Percentiles rank a stretch among this genome's conserved stretches.
Evolutionary conservation across 306 rosid genomes (phyloP).

Genomic region (Herpetospermum pedunculosum): DNA sequence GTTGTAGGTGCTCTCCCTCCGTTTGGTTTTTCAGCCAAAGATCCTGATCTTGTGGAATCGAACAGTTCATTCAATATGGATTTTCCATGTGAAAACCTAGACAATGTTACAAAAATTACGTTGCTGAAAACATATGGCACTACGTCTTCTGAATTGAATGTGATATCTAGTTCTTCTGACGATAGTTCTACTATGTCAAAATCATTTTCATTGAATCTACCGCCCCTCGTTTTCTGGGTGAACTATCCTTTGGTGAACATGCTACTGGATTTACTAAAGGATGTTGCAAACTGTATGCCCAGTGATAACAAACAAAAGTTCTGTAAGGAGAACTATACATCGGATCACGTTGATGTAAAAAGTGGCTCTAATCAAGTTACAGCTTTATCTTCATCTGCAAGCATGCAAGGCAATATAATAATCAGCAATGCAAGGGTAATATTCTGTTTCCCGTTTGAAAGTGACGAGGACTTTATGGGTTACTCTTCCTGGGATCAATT

Average conservation of each 20-base stretch:
- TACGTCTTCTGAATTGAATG: slow-evolving; percentile 38
- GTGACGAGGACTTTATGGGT: slow-evolving; percentile 20
- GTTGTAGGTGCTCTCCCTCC: slow-evolving; percentile 58
- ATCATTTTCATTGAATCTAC: slow-evolving; percentile 54
- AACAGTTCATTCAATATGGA: slow-evolving; percentile 27
- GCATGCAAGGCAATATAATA: slow-evolving; percentile 49
- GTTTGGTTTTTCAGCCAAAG: slow-evolving; percentile 27
- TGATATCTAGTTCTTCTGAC: slow-evolving; percentile 40
- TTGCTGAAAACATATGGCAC: slow-evolving; percentile 60
- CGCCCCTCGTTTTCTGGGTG: slow-evolving; percentile 70
- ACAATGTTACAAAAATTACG: slow-evolving; percentile 38
- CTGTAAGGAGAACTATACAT: slow-evolving; percentile 21
- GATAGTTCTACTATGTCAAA: slow-evolving; percentile 27
- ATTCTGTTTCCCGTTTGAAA: slow-evolving; percentile 66
- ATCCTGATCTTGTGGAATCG: slow-evolving; percentile 26
- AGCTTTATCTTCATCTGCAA: slow-evolving; percentile 38
- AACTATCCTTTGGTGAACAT: slow-evolving; percentile 38
- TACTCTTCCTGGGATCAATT: slow-evolving; percentile 57
- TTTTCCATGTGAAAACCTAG: slow-evolving; percentile 38
- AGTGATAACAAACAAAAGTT: slow-evolving; percentile 19
- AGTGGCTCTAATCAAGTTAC: slow-evolving; percentile 31
- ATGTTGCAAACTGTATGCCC: slow-evolving; percentile 37
- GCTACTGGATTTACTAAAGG: slow-evolving; percentile 34
- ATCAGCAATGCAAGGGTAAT: slow-evolving; percentile 58
- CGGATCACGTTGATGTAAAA: slow-evolving; percentile 21